Evolutionary conservation across 345 rosid species (phyloP).

Genomic region (Moringa oleifera): DNA sequence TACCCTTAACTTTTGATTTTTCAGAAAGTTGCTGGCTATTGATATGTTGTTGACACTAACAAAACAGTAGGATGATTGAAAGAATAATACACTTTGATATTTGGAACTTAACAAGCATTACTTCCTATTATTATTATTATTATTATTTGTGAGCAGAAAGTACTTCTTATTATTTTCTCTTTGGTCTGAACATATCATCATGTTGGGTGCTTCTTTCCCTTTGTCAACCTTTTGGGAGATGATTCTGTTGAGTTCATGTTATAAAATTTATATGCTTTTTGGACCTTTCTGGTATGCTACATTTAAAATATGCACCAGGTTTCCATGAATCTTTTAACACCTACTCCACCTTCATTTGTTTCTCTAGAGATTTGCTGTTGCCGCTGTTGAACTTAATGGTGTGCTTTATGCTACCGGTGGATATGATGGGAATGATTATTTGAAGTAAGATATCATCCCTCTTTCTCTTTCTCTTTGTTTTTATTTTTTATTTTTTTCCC

Average conservation of each 20-base stretch:
- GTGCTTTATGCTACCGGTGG: slow-evolving; percentile 75
- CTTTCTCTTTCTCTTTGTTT: too few relatives aligned
- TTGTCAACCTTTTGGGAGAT: not conserved
- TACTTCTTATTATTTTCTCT: too few relatives aligned
- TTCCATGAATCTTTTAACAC: not conserved
- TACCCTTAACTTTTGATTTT: not conserved
- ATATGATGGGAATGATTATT: slow-evolving; percentile 43
- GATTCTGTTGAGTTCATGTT: not conserved
- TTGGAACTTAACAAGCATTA: not conserved
- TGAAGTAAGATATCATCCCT: slow-evolving; percentile 42
- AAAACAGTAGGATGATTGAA: not conserved
- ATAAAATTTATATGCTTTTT: not conserved
- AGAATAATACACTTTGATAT: too few relatives aligned
- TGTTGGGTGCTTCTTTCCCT: not conserved
- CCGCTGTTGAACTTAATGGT: slow-evolving; percentile 59
- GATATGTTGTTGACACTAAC: not conserved
- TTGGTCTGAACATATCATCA: not conserved
- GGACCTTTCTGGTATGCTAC: not conserved
- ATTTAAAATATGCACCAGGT: not conserved
- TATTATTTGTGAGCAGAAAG: too few relatives aligned
- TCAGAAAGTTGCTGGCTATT: not conserved
- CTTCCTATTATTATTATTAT: too few relatives aligned
- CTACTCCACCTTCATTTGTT: slow-evolving; percentile 15
- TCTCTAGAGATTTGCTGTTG: slow-evolving; percentile 68
- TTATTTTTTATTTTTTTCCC: not conserved